Percentiles rank a stretch among this genome's conserved stretches.
These are phyloP conservation scores for Verbena officinalis DNA, from an alignment of 257 asterid species.

Conservation along the genomic window DNA sequence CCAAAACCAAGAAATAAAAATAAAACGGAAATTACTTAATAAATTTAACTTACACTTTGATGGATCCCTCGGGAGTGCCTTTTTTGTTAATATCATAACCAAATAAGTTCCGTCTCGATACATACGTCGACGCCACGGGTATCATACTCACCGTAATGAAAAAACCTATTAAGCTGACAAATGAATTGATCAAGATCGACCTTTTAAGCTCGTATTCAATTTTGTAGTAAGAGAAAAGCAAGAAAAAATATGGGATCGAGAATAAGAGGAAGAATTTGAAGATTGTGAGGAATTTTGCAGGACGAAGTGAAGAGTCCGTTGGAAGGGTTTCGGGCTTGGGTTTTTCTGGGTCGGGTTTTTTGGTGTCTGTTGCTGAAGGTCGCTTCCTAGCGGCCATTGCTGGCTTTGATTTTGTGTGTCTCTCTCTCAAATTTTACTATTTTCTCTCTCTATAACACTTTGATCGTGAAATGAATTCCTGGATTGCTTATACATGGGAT, in stretches of 20 bases:
- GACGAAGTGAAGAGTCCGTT: conserved; percentile 50
- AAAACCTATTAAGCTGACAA: conserved; percentile 58
- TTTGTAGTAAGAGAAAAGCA: conserved; percentile 48
- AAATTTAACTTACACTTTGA: conserved; percentile 62
- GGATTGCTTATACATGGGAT: neutral
- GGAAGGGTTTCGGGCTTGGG: conserved; percentile 30
- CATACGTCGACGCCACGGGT: conserved; percentile 74
- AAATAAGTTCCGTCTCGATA: conserved; percentile 61
- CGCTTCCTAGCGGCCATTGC: conserved; percentile 65
- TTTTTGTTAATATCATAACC: conserved; percentile 79
- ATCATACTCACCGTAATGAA: conserved; percentile 49
- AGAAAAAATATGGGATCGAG: conserved; percentile 56
- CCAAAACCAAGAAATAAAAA: neutral
- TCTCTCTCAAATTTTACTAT: no score
- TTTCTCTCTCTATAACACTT: no score
- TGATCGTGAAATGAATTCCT: no score
- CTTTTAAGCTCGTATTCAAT: conserved; percentile 58
- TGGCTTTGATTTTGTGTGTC: conserved; percentile 1
- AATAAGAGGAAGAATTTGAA: conserved; percentile 43
- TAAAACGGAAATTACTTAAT: neutral
- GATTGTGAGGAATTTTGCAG: conserved; percentile 50
- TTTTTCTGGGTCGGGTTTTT: conserved; percentile 32
- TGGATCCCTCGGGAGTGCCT: conserved; percentile 77
- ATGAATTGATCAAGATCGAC: conserved; percentile 54
- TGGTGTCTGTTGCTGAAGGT: conserved; percentile 34